These are phyloP conservation scores for Carex scoparia DNA, from an alignment of 176 grass and related monocot genomes.

Conservation along the genomic window DNA sequence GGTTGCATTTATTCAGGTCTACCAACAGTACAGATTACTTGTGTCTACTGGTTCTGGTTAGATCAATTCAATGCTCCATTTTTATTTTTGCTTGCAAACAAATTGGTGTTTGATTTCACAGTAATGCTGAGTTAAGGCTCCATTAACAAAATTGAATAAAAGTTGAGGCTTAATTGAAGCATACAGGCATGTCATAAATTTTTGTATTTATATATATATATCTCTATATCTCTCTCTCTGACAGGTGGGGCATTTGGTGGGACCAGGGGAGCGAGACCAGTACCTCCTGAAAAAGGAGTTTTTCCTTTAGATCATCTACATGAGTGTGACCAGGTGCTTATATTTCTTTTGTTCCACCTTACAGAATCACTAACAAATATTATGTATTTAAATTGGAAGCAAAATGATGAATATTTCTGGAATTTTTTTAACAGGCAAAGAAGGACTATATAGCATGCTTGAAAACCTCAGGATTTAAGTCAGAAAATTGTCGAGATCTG, in stretches of 20 bases:
- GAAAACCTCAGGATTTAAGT: slow-evolving; percentile 62
- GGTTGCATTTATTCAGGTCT: background rate
- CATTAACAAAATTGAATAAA: background rate
- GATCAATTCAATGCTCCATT: background rate
- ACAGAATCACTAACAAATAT: background rate
- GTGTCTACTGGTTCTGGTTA: background rate
- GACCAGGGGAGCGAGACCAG: slow-evolving; percentile 78
- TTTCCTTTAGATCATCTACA: slow-evolving; percentile 92
- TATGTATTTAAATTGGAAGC: background rate
- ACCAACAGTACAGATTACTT: background rate
- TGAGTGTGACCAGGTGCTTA: slow-evolving; percentile 71
- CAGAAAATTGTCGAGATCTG: slow-evolving; percentile 11
- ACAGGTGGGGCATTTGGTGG: slow-evolving; percentile 86
- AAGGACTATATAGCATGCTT: slow-evolving; percentile 83
- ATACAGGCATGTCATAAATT: too few species aligned
- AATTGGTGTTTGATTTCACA: background rate
- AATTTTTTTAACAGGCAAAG: slow-evolving; percentile 59
- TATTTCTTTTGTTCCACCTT: background rate
- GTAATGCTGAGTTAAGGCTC: background rate
- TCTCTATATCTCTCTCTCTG: background rate
- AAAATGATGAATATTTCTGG: background rate
- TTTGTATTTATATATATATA: too few species aligned
- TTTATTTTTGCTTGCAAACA: background rate
- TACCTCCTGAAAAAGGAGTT: slow-evolving; percentile 96
- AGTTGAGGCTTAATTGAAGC: background rate